Conservation (phyloP, 2,329 filamentous ascomycete genomes). For the Colletotrichum aenigma region DNA sequence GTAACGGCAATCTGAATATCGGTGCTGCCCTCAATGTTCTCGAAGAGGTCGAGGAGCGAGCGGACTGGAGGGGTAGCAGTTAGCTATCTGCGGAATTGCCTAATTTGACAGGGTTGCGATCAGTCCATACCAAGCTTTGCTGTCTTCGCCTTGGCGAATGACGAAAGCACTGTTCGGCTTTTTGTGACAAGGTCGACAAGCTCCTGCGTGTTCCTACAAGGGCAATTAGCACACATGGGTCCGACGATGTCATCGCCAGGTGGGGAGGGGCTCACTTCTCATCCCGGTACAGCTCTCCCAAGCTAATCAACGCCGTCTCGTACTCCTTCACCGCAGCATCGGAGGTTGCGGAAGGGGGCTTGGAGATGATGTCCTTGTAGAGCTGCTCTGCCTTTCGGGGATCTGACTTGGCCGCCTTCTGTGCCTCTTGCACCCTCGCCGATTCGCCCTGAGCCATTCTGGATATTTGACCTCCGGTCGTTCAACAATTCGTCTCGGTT, state of each 20-base stretch:
- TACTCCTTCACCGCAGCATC: slow-evolving; percentile 91
- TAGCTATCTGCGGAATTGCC: neutral
- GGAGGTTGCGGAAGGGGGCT: slow-evolving; percentile 79
- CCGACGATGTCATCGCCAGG: slow-evolving; percentile 29
- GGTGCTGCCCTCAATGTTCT: slow-evolving; percentile 89
- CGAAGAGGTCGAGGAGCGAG: slow-evolving; percentile 94
- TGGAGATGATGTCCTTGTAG: slow-evolving; percentile 89
- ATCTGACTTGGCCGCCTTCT: slow-evolving; percentile 80
- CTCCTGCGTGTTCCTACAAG: slow-evolving; percentile 74
- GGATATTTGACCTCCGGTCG: neutral
- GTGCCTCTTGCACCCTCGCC: slow-evolving; percentile 82
- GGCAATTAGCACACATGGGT: slow-evolving; percentile 6
- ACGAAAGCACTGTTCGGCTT: slow-evolving; percentile 89
- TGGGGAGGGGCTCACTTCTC: slow-evolving; percentile 64
- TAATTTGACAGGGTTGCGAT: neutral
- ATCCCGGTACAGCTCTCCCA: slow-evolving; percentile 93
- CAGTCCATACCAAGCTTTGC: slow-evolving; percentile 83
- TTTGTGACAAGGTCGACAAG: slow-evolving; percentile 89
- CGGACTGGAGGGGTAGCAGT: slow-evolving; percentile 67
- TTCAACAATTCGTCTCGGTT: neutral
- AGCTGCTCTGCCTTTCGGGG: slow-evolving; percentile 83
- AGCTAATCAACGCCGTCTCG: slow-evolving; percentile 82
- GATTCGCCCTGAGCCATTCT: slow-evolving; percentile 64
- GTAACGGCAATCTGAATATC: slow-evolving; percentile 95
- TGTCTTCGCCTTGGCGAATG: slow-evolving; percentile 98